Evolutionary conservation across 1,139 yeast species (phyloP).

Genomic region (Yamadazyma trypodendri): DNA sequence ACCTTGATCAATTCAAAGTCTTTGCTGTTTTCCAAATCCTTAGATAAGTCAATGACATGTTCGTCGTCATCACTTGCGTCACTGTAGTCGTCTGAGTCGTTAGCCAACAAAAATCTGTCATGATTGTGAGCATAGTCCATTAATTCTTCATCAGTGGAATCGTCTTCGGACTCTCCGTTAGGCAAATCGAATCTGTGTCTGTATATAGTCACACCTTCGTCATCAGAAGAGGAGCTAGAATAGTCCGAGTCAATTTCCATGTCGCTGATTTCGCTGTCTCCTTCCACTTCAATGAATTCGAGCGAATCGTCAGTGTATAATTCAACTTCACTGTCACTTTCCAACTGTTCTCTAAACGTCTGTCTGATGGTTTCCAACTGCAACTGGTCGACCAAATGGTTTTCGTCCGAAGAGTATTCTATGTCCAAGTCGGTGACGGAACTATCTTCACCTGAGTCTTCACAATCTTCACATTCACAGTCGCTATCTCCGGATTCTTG

Average conservation of each 20-base stretch:
- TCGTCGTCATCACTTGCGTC: conserved; percentile 29
- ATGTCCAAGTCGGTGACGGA: conserved; percentile 27
- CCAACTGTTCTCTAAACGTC: conserved; percentile 36
- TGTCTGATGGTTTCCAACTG: conserved; percentile 42
- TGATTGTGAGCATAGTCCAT: conserved; percentile 23
- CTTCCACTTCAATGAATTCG: conserved; percentile 35
- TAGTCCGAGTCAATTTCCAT: conserved; percentile 24
- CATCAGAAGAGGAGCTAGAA: conserved; percentile 29
- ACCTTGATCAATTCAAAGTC: conserved; percentile 46
- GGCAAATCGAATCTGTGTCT: conserved; percentile 43
- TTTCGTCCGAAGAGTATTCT: conserved; percentile 33
- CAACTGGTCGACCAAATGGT: conserved; percentile 33
- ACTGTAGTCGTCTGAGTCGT: conserved; percentile 35
- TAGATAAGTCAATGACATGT: conserved; percentile 41
- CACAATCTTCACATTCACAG: conserved; percentile 16
- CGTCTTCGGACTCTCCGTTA: conserved; percentile 32
- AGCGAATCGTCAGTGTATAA: conserved; percentile 23
- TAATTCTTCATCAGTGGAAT: conserved; percentile 41
- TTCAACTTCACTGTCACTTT: conserved; percentile 30
- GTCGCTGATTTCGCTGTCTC: conserved; percentile 18
- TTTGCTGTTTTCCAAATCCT: conserved; percentile 44
- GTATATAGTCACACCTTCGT: conserved; percentile 46
- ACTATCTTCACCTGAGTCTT: conserved; percentile 19
- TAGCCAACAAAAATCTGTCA: conserved; percentile 27
- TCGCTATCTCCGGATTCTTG: conserved; percentile 14